Evolutionary conservation across 345 rosid species (phyloP).

Genomic region (Linum usitatissimum): DNA sequence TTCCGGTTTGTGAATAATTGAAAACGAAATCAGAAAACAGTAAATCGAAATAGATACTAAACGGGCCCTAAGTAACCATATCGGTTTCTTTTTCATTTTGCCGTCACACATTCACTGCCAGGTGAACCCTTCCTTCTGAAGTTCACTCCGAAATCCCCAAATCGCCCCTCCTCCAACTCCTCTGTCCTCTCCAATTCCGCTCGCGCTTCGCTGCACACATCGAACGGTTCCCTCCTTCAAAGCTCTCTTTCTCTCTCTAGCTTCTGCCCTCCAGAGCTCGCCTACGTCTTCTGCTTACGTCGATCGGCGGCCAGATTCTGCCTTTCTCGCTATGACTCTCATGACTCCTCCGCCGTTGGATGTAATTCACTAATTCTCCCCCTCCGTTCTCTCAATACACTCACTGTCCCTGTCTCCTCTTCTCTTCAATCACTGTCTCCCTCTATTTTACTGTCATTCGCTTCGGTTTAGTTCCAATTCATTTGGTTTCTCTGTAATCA

Average conservation of each 20-base stretch:
- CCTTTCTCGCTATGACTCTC: not conserved
- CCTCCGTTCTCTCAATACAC: not conserved
- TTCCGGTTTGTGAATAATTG: no score
- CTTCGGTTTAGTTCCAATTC: not conserved
- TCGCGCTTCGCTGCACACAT: not conserved
- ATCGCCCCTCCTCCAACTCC: not conserved
- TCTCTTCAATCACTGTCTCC: not conserved
- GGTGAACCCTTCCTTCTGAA: not conserved
- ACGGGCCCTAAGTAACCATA: not conserved
- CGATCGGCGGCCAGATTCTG: not conserved
- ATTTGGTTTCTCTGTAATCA: not conserved
- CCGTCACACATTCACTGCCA: not conserved
- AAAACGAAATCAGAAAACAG: no score
- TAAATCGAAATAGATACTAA: no score
- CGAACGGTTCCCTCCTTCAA: not conserved
- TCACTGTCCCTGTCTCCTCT: not conserved
- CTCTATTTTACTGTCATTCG: not conserved
- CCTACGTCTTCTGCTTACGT: not conserved
- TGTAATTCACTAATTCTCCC: not conserved
- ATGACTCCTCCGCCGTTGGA: constrained; percentile 6
- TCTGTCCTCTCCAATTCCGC: not conserved
- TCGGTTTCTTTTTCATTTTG: not conserved
- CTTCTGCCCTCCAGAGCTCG: not conserved
- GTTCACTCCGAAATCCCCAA: not conserved
- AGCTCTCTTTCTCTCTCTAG: not conserved